Conservation (phyloP, 805 yeast species). For the Hanseniaspora meyeri region DNA sequence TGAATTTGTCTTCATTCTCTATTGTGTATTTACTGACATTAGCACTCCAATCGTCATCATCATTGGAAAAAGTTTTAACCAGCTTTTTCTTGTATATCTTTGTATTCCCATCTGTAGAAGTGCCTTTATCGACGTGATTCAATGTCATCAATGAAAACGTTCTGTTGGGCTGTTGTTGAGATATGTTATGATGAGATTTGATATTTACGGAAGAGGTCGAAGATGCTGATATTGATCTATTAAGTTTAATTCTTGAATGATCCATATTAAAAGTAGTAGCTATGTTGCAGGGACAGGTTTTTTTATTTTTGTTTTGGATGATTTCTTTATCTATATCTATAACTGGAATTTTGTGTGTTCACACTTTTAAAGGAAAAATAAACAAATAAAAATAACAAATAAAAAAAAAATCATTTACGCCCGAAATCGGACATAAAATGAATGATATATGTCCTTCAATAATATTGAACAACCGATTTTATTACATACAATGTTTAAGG, state of each 20-base stretch:
- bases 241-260: not conserved
- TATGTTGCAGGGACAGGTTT: not conserved
- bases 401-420: no score
- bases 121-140: not conserved
- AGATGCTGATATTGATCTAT: not conserved
- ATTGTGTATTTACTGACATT: constrained; percentile 12
- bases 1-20: constrained; percentile 11
- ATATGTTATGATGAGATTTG: constrained; percentile 12
- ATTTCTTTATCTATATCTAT: not conserved
- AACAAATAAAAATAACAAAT: no score
- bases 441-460: no score
- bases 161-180: constrained; percentile 11
- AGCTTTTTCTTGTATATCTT: not conserved
- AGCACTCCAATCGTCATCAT: constrained; percentile 10
- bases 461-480: no score
- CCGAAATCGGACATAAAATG: no score
- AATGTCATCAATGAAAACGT: constrained; percentile 8
- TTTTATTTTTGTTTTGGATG: not conserved
- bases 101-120: not conserved
- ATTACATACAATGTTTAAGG: no score
- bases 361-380: no score
- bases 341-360: no score
- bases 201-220: not conserved
- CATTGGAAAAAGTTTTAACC: not conserved
- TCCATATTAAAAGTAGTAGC: not conserved